Percentiles rank a stretch among this genome's conserved stretches.
Evolutionary conservation across 495 filamentous ascomycete genomes (phyloP).

Genomic region (Hypomontagnella monticulosa): DNA sequence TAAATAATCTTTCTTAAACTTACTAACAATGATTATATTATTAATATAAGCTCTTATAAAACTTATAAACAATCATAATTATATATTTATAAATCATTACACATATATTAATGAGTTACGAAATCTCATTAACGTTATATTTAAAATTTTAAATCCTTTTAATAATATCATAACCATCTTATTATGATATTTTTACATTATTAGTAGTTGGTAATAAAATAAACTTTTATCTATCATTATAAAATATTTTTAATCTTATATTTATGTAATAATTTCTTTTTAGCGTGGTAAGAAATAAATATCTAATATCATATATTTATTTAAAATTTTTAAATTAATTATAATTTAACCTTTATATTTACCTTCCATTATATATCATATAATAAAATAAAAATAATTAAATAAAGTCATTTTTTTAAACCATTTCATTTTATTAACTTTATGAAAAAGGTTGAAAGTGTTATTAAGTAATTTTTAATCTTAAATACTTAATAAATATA

Average conservation of each 20-base stretch:
- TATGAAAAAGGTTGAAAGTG: not conserved
- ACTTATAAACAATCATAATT: not conserved
- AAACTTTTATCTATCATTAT: not conserved
- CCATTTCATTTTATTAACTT: not conserved
- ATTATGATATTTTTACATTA: not conserved
- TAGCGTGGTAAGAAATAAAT: not conserved
- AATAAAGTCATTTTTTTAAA: not conserved
- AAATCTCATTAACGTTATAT: slow-evolving; percentile 11
- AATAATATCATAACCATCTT: slow-evolving; percentile 10
- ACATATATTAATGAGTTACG: not conserved
- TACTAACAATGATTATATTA: not conserved
- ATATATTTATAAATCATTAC: slow-evolving; percentile 11
- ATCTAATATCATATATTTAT: not conserved
- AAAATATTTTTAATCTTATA: not conserved
- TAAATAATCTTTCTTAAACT: slow-evolving; percentile 3
- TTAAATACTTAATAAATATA: not conserved
- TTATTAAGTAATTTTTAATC: not conserved
- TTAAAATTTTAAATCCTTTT: slow-evolving; percentile 4
- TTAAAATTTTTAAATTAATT: not conserved
- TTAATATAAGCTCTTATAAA: not conserved
- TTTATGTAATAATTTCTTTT: not conserved
- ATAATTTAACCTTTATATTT: slow-evolving; percentile 3
- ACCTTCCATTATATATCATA: not conserved
- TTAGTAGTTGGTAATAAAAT: slow-evolving; percentile 10
- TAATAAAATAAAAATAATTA: not conserved